Base-by-base conservation (phyloP, 139 green algal species). In the Chlorella sp. region DNA sequence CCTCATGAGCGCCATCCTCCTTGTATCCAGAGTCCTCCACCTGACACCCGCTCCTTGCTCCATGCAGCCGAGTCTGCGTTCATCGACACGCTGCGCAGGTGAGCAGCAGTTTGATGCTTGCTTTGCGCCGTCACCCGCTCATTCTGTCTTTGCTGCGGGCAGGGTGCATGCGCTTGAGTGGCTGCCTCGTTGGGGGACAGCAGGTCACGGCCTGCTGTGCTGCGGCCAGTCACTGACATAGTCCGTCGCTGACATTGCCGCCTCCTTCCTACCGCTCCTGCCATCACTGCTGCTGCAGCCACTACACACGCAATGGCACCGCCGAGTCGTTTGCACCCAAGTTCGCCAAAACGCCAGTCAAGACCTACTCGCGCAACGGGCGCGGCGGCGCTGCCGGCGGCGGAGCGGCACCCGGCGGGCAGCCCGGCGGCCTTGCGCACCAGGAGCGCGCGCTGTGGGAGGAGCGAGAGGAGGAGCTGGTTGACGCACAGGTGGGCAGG, bases 361-460 rank as follows among this genome's bases (percentile, higher is more conserved):
- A 73, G 30, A 17, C 60, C 32, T 73, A 48, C 26, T 24, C 51
- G 30, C 26, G 58, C 60, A 41, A 46, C 41, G 24, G 9, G 1
- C 24, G 19, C 77, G 38, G 51, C 36, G 34, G 19, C 14, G 36
- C 22, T 16, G 32, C 30, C 41, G 14, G 19, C 28, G 43, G 56
- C 73, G 43, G 34, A 34, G 13, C 56, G 0, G 46, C 46, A 54
- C 8, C 11, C 11, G 46, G 46, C 11, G 46, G 8, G 46, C 46
- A 8, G 43, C 38, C 28, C 41, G n/a, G 20, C 51, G 51, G 51
- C 11, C 79, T 68, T 44, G 43, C 48, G 64, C 36, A 36, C 36
- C 81, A 85, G 38, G 81, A 85, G 68, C 36, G 46, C 28, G 17
- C 14, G 36, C 40, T 85, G 38, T 85, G 81, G 81, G 67, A 85